Base-by-base conservation (phyloP, 345 rosid species). In the Toxicodendron radicans region DNA sequence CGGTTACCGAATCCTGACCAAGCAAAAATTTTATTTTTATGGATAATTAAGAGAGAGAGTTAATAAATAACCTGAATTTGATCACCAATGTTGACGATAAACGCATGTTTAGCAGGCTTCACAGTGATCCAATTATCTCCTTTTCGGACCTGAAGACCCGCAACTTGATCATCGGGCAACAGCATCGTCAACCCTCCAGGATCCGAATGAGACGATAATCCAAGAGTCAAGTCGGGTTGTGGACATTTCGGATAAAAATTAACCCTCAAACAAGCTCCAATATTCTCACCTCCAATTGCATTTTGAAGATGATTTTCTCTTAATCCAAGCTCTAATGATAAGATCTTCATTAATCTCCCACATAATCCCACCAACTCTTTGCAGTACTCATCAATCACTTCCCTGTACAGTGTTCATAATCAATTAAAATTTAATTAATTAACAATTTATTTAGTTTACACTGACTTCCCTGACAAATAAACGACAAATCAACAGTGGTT, bases 201-300 rank as follows among this genome's bases (percentile, higher is more conserved):
- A 58, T 95, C 99, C 0, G 99, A 93, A 79, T 95, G 99, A 0
- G 97, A 76, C 0, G 99, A 93, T 38, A 95, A 79, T 8, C 99
- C 98, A 0, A 93, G 92, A 4, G 99, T 80, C 58, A 95, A 69
- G 53, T 90, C 92, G 2, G 99, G 99, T 38, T 90, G 95, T 2
- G 99, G 99, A 75, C 99, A 95, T 68, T 86, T 93, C 0, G 99
- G 98, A 77, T 95, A 95, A 75, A 87, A 95, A 49, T 95, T 95
- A 27, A 90, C 89, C 75, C 98, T 87, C 10, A 95, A 16, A 72
- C 98, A 93, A 1, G 97, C 91, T 1, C 97, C 99, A 3, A 86
- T 68, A 32, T 87, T 45, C 0, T 87, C 84, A 7, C 97, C 98
- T 17, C 98, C 98, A 62, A 93, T 88, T 62, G 91, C 90, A 7